These are phyloP conservation scores for Linnemannia schmuckeri DNA, from an alignment of 192 early-diverging fungal species.

Conservation along the genomic window DNA sequence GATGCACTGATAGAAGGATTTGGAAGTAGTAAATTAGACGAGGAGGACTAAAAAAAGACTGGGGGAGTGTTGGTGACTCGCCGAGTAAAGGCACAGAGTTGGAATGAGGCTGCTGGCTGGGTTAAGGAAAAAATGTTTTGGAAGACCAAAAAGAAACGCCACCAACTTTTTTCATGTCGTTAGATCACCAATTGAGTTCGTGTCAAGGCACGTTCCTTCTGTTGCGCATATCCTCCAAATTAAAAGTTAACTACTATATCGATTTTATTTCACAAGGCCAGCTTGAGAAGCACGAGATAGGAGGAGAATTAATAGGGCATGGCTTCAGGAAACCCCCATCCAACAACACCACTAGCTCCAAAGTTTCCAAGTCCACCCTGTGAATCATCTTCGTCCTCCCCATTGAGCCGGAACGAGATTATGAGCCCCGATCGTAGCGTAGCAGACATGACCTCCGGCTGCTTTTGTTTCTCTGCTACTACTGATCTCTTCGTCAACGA, in stretches of 20 bases:
- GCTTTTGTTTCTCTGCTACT: background rate
- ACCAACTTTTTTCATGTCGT: no score
- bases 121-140: no score
- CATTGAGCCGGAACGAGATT: constrained; percentile 23
- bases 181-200: no score
- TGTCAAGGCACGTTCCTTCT: no score
- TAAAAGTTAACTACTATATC: background rate
- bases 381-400: constrained; percentile 35
- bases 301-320: background rate
- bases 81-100: no score
- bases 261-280: background rate
- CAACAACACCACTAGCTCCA: constrained; percentile 7
- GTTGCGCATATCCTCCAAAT: background rate
- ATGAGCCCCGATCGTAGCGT: constrained; percentile 30
- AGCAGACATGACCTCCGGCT: constrained; percentile 12
- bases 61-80: no score
- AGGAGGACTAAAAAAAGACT: no score
- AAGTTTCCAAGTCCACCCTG: background rate
- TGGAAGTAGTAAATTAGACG: no score
- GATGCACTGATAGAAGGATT: no score
- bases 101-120: no score
- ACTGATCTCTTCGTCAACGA: background rate
- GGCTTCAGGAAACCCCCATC: constrained; percentile 20
- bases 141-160: no score
- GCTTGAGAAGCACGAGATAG: no score